These are phyloP conservation scores for Beauveria medogensis DNA, from an alignment of 2,329 filamentous ascomycete species.

Conservation along the genomic window DNA sequence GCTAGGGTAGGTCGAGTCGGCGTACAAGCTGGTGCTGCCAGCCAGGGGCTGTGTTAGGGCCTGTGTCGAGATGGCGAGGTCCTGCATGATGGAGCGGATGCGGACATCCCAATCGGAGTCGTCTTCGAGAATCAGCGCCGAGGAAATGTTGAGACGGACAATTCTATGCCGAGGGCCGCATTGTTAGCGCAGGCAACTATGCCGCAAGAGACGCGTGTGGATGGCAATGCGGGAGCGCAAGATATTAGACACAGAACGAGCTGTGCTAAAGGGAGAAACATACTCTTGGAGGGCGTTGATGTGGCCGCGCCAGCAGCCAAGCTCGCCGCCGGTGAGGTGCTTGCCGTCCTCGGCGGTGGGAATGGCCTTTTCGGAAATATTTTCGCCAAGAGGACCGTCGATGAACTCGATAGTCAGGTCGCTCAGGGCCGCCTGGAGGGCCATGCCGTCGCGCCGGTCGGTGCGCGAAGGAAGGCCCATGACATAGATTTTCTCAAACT, in stretches of 20 bases:
- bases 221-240: too few relatives aligned
- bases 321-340: constrained; percentile 6
- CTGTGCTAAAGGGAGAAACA: not conserved
- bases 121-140: constrained; percentile 45
- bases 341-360: constrained; percentile 13
- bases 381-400: constrained; percentile 32
- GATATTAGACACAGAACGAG: too few relatives aligned
- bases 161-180: constrained; percentile 20
- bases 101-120: constrained; percentile 48
- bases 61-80: constrained; percentile 27
- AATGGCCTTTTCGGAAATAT: constrained; percentile 29
- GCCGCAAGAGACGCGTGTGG: not conserved
- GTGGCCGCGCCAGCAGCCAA: constrained; percentile 28
- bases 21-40: constrained; percentile 10
- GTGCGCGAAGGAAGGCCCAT: constrained; percentile 41
- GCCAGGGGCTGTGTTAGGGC: constrained; percentile 22
- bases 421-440: constrained; percentile 36
- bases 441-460: constrained; percentile 42
- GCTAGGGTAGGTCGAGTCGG: constrained; percentile 17
- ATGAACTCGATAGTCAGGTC: constrained; percentile 37
- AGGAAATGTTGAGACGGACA: constrained; percentile 33
- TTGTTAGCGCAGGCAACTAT: not conserved
- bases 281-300: constrained; percentile 26
- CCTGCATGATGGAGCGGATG: constrained; percentile 36
- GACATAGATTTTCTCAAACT: constrained; percentile 28